Base-by-base conservation (phyloP, 2,329 filamentous ascomycete genomes). In the Aspergillus sp. region DNA sequence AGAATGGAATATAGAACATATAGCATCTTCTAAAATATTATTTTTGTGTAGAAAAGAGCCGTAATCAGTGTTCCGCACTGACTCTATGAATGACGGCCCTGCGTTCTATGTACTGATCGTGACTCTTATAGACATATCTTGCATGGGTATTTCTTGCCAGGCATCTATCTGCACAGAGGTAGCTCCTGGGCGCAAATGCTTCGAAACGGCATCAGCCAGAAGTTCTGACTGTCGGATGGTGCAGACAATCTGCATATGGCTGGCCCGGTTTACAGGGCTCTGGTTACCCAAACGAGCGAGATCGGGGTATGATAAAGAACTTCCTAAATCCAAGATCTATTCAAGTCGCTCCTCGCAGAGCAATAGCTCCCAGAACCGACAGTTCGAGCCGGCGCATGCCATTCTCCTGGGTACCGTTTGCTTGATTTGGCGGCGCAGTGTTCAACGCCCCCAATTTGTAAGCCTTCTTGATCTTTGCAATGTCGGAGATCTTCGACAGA, bases 401-500 rank as follows among this genome's bases (percentile, higher is more conserved):
- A 30, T 70, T 64, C 23, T 69, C 67, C 15, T 69, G 52, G 12
- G 61, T 50, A 13, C 66, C 69, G 53, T 70, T 66, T 52, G 38
- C 60, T 63, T 64, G 53, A 38, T 60, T 72, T 5, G 63, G 48
- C 4, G 65, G 17, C 38, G 63, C 76, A 66, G 81, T 83, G 50
- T 79, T 76, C n/a, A 86, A 72, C 7, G 83, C 81, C 63, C 90
- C 90, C 30, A 97, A 78, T 74, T 96, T 96, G 78, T 97, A 97
- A 64, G 91, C 87, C 78, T 96, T 97, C 71, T 86, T 87, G 32
- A 97, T 85, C 70, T 87, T 89, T 21, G 80, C 74, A 68, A 89
- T 74, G 72, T 96, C 91, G 2, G 88, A 85, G 25, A 86, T 78
- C 0, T 75, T 70, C 0, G 77, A 74, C 19, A 96, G 76, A n/a